Conservation (phyloP, 108 stramenopile genomes). For the Conticribra weissflogii region DNA sequence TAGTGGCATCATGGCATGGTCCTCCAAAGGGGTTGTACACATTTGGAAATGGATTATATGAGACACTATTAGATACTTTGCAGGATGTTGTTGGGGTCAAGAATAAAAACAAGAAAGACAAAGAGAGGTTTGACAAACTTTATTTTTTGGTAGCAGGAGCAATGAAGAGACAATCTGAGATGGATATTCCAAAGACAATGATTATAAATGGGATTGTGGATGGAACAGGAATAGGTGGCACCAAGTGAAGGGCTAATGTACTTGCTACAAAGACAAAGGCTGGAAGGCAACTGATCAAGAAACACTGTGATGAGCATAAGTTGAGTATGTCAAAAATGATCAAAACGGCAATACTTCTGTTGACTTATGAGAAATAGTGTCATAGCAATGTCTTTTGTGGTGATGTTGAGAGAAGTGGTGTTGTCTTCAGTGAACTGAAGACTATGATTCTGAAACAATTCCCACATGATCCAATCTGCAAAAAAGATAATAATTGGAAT, state of each 20-base stretch:
- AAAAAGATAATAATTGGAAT: background rate
- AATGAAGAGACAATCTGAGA: background rate
- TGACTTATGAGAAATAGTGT: background rate
- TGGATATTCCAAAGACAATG: background rate
- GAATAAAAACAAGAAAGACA: background rate
- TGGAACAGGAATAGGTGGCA: background rate
- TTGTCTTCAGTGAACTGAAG: background rate
- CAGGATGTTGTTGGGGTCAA: background rate
- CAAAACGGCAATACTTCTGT: background rate
- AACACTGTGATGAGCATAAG: background rate
- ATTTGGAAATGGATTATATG: background rate
- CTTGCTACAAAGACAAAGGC: background rate
- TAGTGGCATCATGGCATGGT: background rate
- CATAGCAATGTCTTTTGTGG: background rate
- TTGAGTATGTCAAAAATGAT: background rate
- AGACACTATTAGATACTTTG: background rate
- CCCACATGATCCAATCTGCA: background rate
- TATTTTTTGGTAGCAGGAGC: background rate
- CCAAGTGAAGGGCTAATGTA: background rate
- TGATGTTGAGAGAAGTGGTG: background rate
- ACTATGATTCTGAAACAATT: background rate
- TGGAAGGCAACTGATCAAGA: background rate
- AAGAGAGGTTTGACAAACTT: background rate
- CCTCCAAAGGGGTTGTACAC: constrained; percentile 5
- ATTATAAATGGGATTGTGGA: background rate